A percentile compares a stretch with the other conserved stretches of the same genome.
Conservation (phyloP, 176 grass and related monocot species). For the barley (Hordeum vulgare) region MorexV3_pseudomolecules_assembly NC_058521.1:81947092-81947591, state of each 20-base stretch:
- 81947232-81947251: slow-evolving; percentile 17
- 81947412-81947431: slow-evolving; percentile 18
- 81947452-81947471: slow-evolving; percentile 42
- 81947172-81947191: slow-evolving; percentile 12
- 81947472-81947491: slow-evolving; percentile 8
- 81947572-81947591: not conserved
- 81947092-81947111: slow-evolving; percentile 12
- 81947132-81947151: slow-evolving; percentile 34
- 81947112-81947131: slow-evolving; percentile 34
- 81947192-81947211: slow-evolving; percentile 20
- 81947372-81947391: slow-evolving; percentile 22
- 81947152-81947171: slow-evolving; percentile 1
- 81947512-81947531: not conserved
- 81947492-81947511: not conserved
- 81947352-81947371: slow-evolving; percentile 44
- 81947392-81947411: slow-evolving; percentile 24
- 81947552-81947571: not conserved
- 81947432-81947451: slow-evolving; percentile 22
- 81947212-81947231: slow-evolving; percentile 33
- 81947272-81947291: slow-evolving; percentile 21
- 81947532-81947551: not conserved
- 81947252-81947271: slow-evolving; percentile 54
- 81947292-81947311: slow-evolving; percentile 18
- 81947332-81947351: slow-evolving; percentile 39
- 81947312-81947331: slow-evolving; percentile 24